phyloP scores from a whole-genome alignment of 2,329 filamentous ascomycete genomes.

The Nigrospora osmanthi region DNA sequence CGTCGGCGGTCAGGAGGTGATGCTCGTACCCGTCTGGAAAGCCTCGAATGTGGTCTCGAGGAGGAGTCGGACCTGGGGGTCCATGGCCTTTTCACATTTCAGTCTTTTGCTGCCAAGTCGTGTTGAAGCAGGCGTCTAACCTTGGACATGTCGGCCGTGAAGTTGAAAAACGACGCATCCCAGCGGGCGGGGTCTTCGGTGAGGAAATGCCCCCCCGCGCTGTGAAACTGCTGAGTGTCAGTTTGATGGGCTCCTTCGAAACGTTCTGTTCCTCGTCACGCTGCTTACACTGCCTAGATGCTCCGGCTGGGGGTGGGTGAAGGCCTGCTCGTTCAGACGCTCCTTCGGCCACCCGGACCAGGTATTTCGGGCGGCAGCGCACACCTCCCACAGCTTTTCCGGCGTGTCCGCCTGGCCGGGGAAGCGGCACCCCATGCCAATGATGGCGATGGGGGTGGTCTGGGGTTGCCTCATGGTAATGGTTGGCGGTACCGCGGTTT shows the following conservation, averaged over 20 bases:
- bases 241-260: too few species aligned
- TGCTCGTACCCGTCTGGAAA: constrained; percentile 27
- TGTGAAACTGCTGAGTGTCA: too few species aligned
- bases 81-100: constrained; percentile 26
- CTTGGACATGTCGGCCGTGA: constrained; percentile 27
- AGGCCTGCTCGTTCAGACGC: background rate
- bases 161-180: constrained; percentile 43
- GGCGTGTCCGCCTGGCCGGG: constrained; percentile 1
- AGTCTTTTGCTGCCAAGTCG: too few species aligned
- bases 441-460: constrained; percentile 2
- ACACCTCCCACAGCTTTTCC: constrained; percentile 3
- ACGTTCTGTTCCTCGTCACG: background rate
- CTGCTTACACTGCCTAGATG: background rate
- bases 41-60: constrained; percentile 48
- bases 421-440: constrained; percentile 4
- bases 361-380: too few species aligned
- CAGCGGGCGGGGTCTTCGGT: constrained; percentile 37
- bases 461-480: too few species aligned
- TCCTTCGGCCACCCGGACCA: too few species aligned
- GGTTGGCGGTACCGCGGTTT: too few species aligned
- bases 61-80: constrained; percentile 45
- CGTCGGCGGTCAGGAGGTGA: too few species aligned
- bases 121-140: too few species aligned
- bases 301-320: background rate
- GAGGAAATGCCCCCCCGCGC: constrained; percentile 22